phyloP scores from a whole-genome alignment of 2,329 filamentous ascomycete genomes.

The Botrytis galanthina region DNA sequence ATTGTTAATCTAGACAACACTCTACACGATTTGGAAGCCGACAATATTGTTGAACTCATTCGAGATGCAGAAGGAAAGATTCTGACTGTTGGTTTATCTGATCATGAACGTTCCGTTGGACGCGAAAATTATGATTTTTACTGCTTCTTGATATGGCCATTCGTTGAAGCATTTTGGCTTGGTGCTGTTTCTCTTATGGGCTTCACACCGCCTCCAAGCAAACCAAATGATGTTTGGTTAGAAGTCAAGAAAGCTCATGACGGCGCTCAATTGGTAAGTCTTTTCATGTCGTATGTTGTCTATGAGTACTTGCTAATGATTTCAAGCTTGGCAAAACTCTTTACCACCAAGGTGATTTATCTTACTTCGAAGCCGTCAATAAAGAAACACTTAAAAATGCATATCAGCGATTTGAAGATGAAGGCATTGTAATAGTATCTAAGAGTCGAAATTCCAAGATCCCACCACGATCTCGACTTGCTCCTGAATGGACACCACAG shows the following conservation, averaged over 20 bases:
- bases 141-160: slow-evolving; percentile 98
- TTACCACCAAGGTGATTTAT: slow-evolving; percentile 95
- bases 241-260: slow-evolving; percentile 75
- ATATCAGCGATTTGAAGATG: slow-evolving; percentile 82
- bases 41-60: slow-evolving; percentile 71
- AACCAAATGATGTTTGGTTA: slow-evolving; percentile 67
- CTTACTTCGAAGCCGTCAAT: slow-evolving; percentile 97
- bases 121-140: slow-evolving; percentile 98
- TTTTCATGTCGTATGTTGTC: background rate
- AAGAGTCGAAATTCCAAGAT: slow-evolving; percentile 64
- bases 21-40: slow-evolving; percentile 70
- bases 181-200: slow-evolving; percentile 86
- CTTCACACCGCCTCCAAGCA: slow-evolving; percentile 65
- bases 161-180: slow-evolving; percentile 92
- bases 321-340: slow-evolving; percentile 84
- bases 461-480: slow-evolving; percentile 63
- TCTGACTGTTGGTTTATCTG: slow-evolving; percentile 69
- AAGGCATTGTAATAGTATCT: slow-evolving; percentile 77
- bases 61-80: slow-evolving; percentile 56
- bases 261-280: slow-evolving; percentile 71
- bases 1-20: slow-evolving; percentile 78
- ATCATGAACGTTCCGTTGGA: slow-evolving; percentile 71
- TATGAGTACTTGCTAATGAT: slow-evolving; percentile 27
- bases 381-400: slow-evolving; percentile 96
- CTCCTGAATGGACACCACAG: slow-evolving; percentile 70